Evolutionary conservation across 257 asterid species (phyloP).

Genomic region (Solanum raphanifolium): DNA sequence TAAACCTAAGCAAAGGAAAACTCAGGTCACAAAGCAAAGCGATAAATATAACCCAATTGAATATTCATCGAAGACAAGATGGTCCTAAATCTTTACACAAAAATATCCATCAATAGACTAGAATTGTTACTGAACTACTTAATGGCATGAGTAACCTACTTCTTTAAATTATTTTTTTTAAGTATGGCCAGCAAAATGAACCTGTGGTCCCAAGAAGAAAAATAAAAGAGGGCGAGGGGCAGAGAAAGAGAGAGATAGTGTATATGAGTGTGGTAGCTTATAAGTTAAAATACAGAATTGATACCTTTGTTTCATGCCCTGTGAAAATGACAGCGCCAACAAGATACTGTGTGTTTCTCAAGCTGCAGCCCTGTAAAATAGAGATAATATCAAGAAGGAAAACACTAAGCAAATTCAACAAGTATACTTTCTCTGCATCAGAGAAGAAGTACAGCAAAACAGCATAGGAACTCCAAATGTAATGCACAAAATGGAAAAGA

Average conservation of each 20-base stretch:
- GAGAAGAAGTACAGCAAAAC: background rate
- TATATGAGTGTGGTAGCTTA: background rate
- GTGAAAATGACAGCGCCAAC: conserved; percentile 93
- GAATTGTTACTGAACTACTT: background rate
- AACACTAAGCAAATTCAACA: background rate
- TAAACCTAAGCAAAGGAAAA: conserved; percentile 3
- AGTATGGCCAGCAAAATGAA: background rate
- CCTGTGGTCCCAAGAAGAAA: background rate
- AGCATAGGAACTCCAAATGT: background rate
- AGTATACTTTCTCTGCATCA: conserved; percentile 1
- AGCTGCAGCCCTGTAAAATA: conserved; percentile 79
- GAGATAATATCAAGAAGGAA: background rate
- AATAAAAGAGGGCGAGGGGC: background rate
- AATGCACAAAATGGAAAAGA: background rate
- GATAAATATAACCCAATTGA: background rate
- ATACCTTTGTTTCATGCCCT: conserved; percentile 98
- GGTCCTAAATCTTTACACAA: background rate
- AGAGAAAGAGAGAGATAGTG: background rate
- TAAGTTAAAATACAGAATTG: background rate
- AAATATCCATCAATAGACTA: background rate
- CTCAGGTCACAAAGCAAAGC: background rate
- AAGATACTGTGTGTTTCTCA: conserved; percentile 73
- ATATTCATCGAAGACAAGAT: background rate
- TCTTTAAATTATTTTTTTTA: background rate
- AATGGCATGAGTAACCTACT: background rate